Base-by-base conservation (phyloP, 805 yeast species). In the Candida loeiensis region DNA sequence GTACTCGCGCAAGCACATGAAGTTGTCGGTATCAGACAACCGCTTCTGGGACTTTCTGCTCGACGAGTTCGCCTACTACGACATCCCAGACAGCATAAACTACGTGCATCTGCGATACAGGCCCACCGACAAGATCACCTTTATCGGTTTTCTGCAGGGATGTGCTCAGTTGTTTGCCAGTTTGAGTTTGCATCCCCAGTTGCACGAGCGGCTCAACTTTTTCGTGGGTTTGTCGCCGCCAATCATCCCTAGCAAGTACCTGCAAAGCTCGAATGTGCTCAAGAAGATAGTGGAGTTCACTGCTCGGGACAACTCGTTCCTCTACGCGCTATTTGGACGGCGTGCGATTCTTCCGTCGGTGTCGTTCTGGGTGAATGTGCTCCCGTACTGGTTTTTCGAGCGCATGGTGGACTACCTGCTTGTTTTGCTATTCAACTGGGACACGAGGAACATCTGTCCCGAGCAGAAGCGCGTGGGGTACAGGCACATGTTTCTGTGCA, bases 221-320 rank as follows among this genome's bases (percentile, higher is more conserved):
- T 58, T 60, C 36, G 51, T 60, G 21, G 65, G 59, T 8, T 42
- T 60, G 25, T 58, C 63, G 8, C 65, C 65, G 5, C 63, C 63
- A 2, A 45, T 60, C 2, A 45, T 60, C 5, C 65, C 65, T 7
- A 40, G 45, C 15, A 48, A 54, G 30, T 48, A 57, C 41, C 31
- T 14, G 31, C 11, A 27, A 13, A 21, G 33, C 4, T 29, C 32
- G 9, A 33, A 29, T 20, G 29, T 57, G 3, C 50, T 57, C 36
- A 51, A 50, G 44, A 38, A 50, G 7, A 49, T 59, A n/a, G 61
- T 58, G 3, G 44, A 47, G 14, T 55, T 49, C 35, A 46, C 60
- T 4, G 63, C 65, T 2, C 40, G 48, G 4, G 59, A 58, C 38
- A 55, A 53, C 31, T 30, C 43, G 15, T 58, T 59, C 32, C 43